Percentiles rank a stretch among this genome's conserved stretches.
phyloP scores from a whole-genome alignment of 257 asterid genomes.

The Scutellaria baicalensis region DNA sequence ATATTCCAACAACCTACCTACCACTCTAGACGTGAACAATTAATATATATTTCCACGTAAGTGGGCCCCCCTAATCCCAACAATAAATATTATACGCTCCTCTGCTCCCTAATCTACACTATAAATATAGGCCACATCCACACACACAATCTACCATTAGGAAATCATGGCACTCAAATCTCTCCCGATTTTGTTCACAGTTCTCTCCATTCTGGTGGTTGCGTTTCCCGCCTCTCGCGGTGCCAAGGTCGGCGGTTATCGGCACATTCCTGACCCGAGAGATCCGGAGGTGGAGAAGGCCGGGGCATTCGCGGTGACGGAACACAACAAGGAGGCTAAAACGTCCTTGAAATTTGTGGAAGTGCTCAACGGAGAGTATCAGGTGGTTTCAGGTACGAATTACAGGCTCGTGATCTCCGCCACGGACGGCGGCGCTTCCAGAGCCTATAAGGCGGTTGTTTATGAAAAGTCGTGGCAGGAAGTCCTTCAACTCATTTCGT shows the following conservation, averaged over 20 bases:
- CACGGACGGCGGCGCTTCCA: conserved; percentile 12
- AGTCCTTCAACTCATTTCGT: conserved; percentile 26
- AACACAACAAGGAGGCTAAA: conserved; percentile 24
- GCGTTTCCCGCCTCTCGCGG: background rate
- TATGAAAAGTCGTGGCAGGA: conserved; percentile 19
- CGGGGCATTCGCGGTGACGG: conserved; percentile 35
- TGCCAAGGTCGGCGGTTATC: conserved; percentile 17
- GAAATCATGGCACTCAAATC: conserved; percentile 10
- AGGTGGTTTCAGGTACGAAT: conserved; percentile 35
- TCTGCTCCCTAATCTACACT: too few species aligned
- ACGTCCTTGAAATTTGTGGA: conserved; percentile 8
- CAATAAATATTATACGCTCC: too few species aligned
- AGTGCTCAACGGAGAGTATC: conserved; percentile 27
- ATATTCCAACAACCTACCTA: too few species aligned
- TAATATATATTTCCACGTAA: too few species aligned
- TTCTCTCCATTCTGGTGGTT: conserved; percentile 5
- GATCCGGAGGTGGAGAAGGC: conserved; percentile 16
- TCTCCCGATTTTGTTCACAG: background rate
- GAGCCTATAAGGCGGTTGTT: conserved; percentile 29
- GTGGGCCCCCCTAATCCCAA: too few species aligned
- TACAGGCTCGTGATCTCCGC: conserved; percentile 27
- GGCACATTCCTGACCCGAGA: conserved; percentile 16
- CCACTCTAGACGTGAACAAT: too few species aligned
- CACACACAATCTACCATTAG: too few species aligned
- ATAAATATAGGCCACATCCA: too few species aligned